phyloP scores from a whole-genome alignment of 805 yeast genomes.

The Allodekkera sacchari region DNA sequence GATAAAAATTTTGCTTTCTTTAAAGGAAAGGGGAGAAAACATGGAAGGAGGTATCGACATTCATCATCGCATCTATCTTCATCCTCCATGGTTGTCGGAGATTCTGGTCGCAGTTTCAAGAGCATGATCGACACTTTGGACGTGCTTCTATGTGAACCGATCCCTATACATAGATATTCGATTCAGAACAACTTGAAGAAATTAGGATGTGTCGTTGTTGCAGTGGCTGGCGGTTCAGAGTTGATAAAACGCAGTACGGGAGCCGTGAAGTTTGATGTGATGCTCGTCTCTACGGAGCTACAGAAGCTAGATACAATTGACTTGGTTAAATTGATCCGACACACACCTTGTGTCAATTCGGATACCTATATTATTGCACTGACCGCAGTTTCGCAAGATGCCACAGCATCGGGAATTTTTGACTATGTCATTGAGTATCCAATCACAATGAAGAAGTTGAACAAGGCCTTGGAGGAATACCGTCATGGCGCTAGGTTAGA shows the following conservation, averaged over 20 bases:
- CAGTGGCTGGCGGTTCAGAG: constrained; percentile 75
- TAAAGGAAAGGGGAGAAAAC: neutral
- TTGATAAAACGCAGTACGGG: constrained; percentile 75
- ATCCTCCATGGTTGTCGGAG: constrained; percentile 15
- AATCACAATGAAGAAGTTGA: constrained; percentile 28
- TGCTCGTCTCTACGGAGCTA: constrained; percentile 64
- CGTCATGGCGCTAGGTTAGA: constrained; percentile 12
- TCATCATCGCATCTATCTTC: too few species aligned
- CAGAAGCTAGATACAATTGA: constrained; percentile 66
- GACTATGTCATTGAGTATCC: constrained; percentile 75
- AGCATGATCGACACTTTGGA: constrained; percentile 34
- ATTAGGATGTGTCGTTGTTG: constrained; percentile 72
- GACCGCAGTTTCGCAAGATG: constrained; percentile 66
- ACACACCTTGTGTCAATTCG: constrained; percentile 71
- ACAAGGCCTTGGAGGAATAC: constrained; percentile 20
- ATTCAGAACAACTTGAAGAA: constrained; percentile 54
- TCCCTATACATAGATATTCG: constrained; percentile 70
- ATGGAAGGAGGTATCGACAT: neutral
- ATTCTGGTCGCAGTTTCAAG: constrained; percentile 8
- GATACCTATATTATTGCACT: constrained; percentile 70
- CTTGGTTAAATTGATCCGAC: constrained; percentile 65
- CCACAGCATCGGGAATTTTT: constrained; percentile 44
- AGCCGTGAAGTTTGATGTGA: constrained; percentile 74
- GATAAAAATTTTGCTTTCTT: constrained; percentile 29
- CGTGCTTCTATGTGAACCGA: constrained; percentile 78